phyloP scores from a whole-genome alignment of 352 stramenopile species.

The Pythium grandisporangium region DNA sequence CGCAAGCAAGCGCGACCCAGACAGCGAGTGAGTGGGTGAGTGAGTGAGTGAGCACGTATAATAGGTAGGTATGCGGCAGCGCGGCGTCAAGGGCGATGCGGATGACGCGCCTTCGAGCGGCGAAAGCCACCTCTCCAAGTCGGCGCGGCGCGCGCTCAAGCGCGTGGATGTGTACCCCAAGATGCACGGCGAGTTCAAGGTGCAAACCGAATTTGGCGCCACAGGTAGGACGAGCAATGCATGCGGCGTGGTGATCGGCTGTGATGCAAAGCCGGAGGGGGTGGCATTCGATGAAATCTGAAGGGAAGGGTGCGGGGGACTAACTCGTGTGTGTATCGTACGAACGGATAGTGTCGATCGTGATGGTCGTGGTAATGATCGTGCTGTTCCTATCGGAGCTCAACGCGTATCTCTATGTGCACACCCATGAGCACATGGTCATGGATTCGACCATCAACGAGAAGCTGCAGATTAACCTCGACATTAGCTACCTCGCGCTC shows the following conservation, averaged over 20 bases:
- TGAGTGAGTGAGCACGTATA: slow-evolving; percentile 17
- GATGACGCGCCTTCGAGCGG: slow-evolving; percentile 26
- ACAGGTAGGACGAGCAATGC: slow-evolving; percentile 39
- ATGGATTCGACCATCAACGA: slow-evolving; percentile 94
- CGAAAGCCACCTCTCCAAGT: slow-evolving; percentile 29
- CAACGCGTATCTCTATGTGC: slow-evolving; percentile 60
- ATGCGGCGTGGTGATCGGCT: too few relatives aligned
- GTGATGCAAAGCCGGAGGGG: too few relatives aligned
- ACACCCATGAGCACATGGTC: slow-evolving; percentile 91
- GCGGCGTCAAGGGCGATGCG: slow-evolving; percentile 45
- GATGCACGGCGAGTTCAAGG: slow-evolving; percentile 93
- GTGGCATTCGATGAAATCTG: too few relatives aligned
- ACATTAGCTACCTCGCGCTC: slow-evolving; percentile 97
- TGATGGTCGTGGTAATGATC: slow-evolving; percentile 82
- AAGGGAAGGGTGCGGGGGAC: too few relatives aligned
- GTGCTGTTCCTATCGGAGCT: slow-evolving; percentile 91
- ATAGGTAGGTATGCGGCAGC: slow-evolving; percentile 51
- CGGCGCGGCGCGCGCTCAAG: slow-evolving; percentile 58
- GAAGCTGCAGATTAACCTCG: slow-evolving; percentile 94
- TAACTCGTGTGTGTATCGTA: too few relatives aligned
- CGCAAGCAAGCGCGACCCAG: slow-evolving; percentile 5
- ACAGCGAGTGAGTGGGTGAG: slow-evolving; percentile 32
- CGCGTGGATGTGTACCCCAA: slow-evolving; percentile 93
- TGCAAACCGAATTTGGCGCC: slow-evolving; percentile 91
- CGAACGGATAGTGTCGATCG: slow-evolving; percentile 79